Percentiles rank a stretch among this genome's conserved stretches.
These are phyloP conservation scores for Citrus australasica DNA, from an alignment of 345 rosid species.

Conservation along the genomic window DNA sequence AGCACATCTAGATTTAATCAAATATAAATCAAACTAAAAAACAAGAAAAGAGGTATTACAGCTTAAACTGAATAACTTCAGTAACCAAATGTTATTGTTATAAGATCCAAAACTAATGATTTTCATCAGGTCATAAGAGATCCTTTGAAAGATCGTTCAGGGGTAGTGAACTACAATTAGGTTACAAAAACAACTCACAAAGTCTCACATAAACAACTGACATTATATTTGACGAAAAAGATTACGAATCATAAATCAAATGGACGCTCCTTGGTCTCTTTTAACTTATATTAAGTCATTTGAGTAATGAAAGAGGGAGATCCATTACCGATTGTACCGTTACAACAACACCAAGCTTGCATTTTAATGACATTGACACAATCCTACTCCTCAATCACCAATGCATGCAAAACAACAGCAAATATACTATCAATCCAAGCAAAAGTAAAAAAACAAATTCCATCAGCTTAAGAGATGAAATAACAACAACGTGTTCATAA, in stretches of 20 bases:
- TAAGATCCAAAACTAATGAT: background rate
- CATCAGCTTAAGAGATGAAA: conserved; percentile 2
- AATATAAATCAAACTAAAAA: background rate
- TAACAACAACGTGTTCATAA: conserved; percentile 4
- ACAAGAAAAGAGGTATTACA: background rate
- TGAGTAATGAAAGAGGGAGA: background rate
- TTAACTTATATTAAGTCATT: background rate
- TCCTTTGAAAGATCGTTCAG: background rate
- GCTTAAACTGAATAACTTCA: background rate
- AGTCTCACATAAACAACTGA: background rate
- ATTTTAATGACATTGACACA: background rate
- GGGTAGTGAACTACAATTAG: background rate
- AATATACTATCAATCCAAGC: background rate
- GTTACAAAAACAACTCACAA: background rate
- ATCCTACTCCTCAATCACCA: background rate
- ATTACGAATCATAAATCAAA: background rate
- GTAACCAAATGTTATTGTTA: background rate
- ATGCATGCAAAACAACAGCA: background rate
- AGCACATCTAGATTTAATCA: background rate
- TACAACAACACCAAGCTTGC: background rate
- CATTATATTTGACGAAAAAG: background rate
- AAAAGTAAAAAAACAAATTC: conserved; percentile 1
- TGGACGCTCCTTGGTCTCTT: background rate
- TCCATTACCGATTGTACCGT: background rate
- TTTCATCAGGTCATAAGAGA: background rate